Percentiles rank a stretch among this genome's conserved stretches.
Evolutionary conservation across 306 rosid species (phyloP).

Genomic region (Astragalus membranaceus): DNA sequence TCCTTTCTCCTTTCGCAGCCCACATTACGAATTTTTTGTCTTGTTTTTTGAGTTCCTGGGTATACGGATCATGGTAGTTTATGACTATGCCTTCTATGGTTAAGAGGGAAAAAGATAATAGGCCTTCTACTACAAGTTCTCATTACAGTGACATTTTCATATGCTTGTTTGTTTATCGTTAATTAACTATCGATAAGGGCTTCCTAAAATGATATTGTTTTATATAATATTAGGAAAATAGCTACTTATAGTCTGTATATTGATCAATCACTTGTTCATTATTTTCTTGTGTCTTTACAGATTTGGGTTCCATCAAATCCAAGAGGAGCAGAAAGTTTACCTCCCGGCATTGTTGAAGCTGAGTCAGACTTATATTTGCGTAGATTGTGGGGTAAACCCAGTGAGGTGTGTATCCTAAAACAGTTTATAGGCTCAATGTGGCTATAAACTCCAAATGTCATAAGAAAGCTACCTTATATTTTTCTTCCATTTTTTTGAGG

Average conservation of each 20-base stretch:
- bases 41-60: neutral
- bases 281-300: slow-evolving; percentile 34
- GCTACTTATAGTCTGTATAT: neutral
- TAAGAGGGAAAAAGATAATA: neutral
- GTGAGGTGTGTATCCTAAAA: slow-evolving; percentile 61
- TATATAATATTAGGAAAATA: slow-evolving; percentile 5
- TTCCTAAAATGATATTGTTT: slow-evolving; percentile 1
- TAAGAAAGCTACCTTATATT: neutral
- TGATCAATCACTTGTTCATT: slow-evolving; percentile 9
- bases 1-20: too few relatives aligned
- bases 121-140: neutral
- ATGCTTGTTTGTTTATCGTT: neutral
- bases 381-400: slow-evolving; percentile 95
- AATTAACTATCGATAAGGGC: neutral
- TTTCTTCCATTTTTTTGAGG: neutral
- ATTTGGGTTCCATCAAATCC: slow-evolving; percentile 97
- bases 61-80: slow-evolving; percentile 8
- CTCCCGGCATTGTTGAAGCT: slow-evolving; percentile 79
- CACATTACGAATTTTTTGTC: too few relatives aligned
- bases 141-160: neutral
- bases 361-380: slow-evolving; percentile 72
- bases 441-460: neutral
- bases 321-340: slow-evolving; percentile 86
- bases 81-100: neutral
- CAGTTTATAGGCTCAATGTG: neutral